Evolutionary conservation across 768 basidiomycete genomes (phyloP).

Genomic region (Boletus rubropictus): DNA sequence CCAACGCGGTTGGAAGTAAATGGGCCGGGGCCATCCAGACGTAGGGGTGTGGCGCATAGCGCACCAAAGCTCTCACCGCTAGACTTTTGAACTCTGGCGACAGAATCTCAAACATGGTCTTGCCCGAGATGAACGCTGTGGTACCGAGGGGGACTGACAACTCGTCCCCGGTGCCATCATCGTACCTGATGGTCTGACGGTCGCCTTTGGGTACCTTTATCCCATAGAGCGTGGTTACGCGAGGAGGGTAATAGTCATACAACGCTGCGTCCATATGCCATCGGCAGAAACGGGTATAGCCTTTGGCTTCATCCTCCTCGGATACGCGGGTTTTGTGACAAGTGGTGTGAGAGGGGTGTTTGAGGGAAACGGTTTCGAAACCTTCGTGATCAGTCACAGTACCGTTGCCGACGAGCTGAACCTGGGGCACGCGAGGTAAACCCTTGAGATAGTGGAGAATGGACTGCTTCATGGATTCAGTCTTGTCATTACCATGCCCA

Average conservation of each 20-base stretch:
- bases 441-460: slow-evolving; percentile 88
- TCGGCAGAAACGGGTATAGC: slow-evolving; percentile 79
- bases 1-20: slow-evolving; percentile 72
- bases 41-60: slow-evolving; percentile 81
- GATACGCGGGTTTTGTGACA: slow-evolving; percentile 82
- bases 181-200: slow-evolving; percentile 64
- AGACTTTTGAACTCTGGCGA: slow-evolving; percentile 68
- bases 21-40: slow-evolving; percentile 84
- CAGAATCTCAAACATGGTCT: slow-evolving; percentile 79
- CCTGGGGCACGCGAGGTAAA: slow-evolving; percentile 82
- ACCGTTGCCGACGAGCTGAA: slow-evolving; percentile 90
- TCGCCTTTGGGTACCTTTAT: slow-evolving; percentile 64
- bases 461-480: slow-evolving; percentile 63
- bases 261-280: slow-evolving; percentile 93
- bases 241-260: slow-evolving; percentile 76
- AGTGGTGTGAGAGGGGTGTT: slow-evolving; percentile 79
- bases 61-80: slow-evolving; percentile 69
- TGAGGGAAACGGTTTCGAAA: slow-evolving; percentile 70
- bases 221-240: slow-evolving; percentile 83
- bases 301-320: slow-evolving; percentile 66
- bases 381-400: slow-evolving; percentile 76
- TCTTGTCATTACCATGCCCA: slow-evolving; percentile 89
- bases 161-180: slow-evolving; percentile 84
- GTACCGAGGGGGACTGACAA: slow-evolving; percentile 79
- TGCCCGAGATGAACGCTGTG: slow-evolving; percentile 80